Percentiles rank a stretch among this genome's conserved stretches.
These are phyloP conservation scores for Brettanomyces anomalus DNA, from an alignment of 805 yeast genomes.

Conservation along the genomic window DNA sequence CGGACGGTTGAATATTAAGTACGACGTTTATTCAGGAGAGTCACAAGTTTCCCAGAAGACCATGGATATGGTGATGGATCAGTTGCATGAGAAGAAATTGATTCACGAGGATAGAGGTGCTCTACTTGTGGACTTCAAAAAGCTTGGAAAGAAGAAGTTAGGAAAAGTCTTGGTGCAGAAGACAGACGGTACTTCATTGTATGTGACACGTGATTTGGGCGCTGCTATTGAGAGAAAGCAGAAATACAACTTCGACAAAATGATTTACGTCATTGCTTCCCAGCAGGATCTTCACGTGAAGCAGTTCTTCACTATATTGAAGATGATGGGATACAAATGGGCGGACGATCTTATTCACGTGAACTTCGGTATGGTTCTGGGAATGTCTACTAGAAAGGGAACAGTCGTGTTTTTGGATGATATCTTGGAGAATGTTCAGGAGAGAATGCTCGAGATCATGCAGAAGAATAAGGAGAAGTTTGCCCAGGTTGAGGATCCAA, in stretches of 20 bases:
- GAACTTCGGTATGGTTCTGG: constrained; percentile 96
- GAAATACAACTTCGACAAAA: constrained; percentile 80
- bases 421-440: constrained; percentile 87
- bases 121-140: constrained; percentile 71
- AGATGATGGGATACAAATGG: constrained; percentile 87
- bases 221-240: constrained; percentile 90
- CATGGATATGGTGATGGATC: constrained; percentile 57
- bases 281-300: constrained; percentile 94
- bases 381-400: constrained; percentile 98
- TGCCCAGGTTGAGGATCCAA: constrained; percentile 89
- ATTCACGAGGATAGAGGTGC: constrained; percentile 90
- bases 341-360: constrained; percentile 68
- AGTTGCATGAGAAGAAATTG: constrained; percentile 59
- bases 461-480: constrained; percentile 83
- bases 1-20: constrained; percentile 82
- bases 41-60: constrained; percentile 76
- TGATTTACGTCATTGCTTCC: constrained; percentile 91
- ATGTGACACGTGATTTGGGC: constrained; percentile 93
- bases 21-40: constrained; percentile 90
- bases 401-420: constrained; percentile 96
- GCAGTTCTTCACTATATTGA: constrained; percentile 89
- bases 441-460: constrained; percentile 95
- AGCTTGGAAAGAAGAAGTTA: constrained; percentile 72
- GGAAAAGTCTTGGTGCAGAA: constrained; percentile 91
- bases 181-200: constrained; percentile 90